phyloP scores from a whole-genome alignment of 108 stramenopile genomes.

The Fistulifera solaris region DNA sequence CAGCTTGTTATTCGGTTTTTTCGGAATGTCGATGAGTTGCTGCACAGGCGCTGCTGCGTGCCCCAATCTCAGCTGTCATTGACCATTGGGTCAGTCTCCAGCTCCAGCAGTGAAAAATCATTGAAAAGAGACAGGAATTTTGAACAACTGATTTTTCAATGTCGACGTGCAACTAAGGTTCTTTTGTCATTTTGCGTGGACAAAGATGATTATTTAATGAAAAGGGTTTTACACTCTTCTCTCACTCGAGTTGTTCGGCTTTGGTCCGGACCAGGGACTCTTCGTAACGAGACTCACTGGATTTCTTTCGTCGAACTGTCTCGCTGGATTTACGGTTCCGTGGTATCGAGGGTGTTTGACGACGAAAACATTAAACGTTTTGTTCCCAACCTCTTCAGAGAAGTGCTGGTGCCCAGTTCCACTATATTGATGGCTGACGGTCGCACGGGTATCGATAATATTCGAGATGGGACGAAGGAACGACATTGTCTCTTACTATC shows the following conservation, averaged over 20 bases:
- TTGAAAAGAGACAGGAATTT: neutral
- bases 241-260: slow-evolving; percentile 23
- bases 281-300: too few relatives aligned
- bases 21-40: slow-evolving; percentile 16
- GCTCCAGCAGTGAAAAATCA: neutral
- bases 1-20: slow-evolving; percentile 19
- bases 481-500: too few relatives aligned
- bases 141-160: slow-evolving; percentile 4
- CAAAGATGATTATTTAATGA: slow-evolving; percentile 8
- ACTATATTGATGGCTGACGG: neutral
- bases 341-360: too few relatives aligned
- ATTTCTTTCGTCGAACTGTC: too few relatives aligned
- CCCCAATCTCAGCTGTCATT: slow-evolving; percentile 28
- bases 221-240: slow-evolving; percentile 21
- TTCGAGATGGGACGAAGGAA: too few relatives aligned
- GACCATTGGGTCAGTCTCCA: slow-evolving; percentile 11
- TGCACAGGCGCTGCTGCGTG: slow-evolving; percentile 15
- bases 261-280: slow-evolving; percentile 13
- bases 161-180: slow-evolving; percentile 11
- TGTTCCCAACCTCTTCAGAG: slow-evolving; percentile 8
- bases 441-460: too few relatives aligned
- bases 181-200: slow-evolving; percentile 27
- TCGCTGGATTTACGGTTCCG: too few relatives aligned
- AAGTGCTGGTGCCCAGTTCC: slow-evolving; percentile 4
- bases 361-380: slow-evolving; percentile 3